Evolutionary conservation across 192 early-diverging fungal species (phyloP).

Genomic region (Linnemannia zychae): DNA sequence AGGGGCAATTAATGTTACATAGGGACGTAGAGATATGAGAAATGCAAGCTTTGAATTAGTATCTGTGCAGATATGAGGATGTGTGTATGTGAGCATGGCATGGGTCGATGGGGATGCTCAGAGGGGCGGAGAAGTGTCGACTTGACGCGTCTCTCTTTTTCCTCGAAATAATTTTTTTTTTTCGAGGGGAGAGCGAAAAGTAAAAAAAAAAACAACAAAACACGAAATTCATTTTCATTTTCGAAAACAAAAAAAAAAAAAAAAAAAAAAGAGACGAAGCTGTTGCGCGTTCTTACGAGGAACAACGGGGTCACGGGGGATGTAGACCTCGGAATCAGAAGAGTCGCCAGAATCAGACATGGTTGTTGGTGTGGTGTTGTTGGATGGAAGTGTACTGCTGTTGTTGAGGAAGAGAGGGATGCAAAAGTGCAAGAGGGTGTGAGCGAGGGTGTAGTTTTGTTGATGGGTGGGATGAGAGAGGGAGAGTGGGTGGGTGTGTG

Average conservation of each 20-base stretch:
- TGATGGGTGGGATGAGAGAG: no score
- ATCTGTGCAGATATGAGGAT: not conserved
- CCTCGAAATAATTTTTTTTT: not conserved
- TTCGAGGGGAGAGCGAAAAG: not conserved
- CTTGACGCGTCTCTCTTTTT: not conserved
- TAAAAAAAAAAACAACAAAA: not conserved
- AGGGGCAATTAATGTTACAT: not conserved
- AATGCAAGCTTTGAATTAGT: not conserved
- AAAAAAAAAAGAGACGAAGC: not conserved
- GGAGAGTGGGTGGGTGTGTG: not conserved
- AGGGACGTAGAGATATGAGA: not conserved
- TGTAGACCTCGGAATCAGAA: slow-evolving; percentile 56
- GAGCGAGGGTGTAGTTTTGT: not conserved
- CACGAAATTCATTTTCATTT: slow-evolving; percentile 11
- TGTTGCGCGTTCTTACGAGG: slow-evolving; percentile 32
- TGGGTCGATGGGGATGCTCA: not conserved
- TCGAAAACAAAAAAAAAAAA: slow-evolving; percentile 5
- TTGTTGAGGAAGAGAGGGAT: not conserved
- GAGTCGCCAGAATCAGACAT: slow-evolving; percentile 56
- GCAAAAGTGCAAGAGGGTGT: no score
- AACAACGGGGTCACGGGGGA: slow-evolving; percentile 56
- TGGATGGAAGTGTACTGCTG: not conserved
- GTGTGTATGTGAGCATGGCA: slow-evolving; percentile 1
- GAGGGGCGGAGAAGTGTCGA: not conserved
- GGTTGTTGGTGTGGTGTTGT: not conserved